phyloP scores from a whole-genome alignment of 306 rosid species.

The Elaeagnus macrophylla region DNA sequence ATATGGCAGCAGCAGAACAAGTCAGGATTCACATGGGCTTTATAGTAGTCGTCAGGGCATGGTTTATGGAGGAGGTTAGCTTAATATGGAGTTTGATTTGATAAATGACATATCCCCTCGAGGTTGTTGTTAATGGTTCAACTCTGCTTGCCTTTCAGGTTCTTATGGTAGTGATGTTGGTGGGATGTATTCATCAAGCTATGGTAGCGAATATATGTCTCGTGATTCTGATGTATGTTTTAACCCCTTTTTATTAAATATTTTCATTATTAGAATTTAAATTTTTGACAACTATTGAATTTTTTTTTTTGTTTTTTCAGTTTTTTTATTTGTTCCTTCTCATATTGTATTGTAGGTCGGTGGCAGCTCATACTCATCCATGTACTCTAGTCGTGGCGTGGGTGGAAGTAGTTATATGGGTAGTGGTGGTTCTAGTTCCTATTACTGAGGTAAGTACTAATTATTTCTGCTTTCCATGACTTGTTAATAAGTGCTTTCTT shows the following conservation, averaged over 20 bases:
- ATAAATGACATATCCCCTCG: background rate
- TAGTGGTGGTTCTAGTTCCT: slow-evolving; percentile 68
- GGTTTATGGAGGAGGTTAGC: slow-evolving; percentile 50
- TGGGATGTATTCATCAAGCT: slow-evolving; percentile 75
- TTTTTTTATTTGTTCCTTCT: background rate
- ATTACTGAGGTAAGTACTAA: slow-evolving; percentile 63
- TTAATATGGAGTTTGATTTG: slow-evolving; percentile 3
- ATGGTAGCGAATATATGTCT: slow-evolving; percentile 62
- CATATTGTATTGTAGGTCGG: slow-evolving; percentile 48
- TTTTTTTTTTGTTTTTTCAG: background rate
- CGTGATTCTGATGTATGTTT: slow-evolving; percentile 79
- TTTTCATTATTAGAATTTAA: background rate
- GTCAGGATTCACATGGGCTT: slow-evolving; percentile 56
- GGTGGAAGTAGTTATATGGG: slow-evolving; percentile 79
- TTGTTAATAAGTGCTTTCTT: background rate
- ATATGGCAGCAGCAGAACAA: slow-evolving; percentile 65
- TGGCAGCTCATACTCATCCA: slow-evolving; percentile 64
- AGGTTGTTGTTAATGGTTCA: slow-evolving; percentile 1
- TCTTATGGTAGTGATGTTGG: slow-evolving; percentile 59
- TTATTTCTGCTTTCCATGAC: background rate
- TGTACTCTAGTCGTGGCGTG: slow-evolving; percentile 63
- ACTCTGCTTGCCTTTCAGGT: slow-evolving; percentile 37
- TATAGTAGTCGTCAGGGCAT: slow-evolving; percentile 68
- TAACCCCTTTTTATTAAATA: slow-evolving; percentile 1
- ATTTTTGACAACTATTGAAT: background rate